These are phyloP conservation scores for Bjerkandera adusta DNA, from an alignment of 1,284 basidiomycete species.

Conservation along the genomic window DNA sequence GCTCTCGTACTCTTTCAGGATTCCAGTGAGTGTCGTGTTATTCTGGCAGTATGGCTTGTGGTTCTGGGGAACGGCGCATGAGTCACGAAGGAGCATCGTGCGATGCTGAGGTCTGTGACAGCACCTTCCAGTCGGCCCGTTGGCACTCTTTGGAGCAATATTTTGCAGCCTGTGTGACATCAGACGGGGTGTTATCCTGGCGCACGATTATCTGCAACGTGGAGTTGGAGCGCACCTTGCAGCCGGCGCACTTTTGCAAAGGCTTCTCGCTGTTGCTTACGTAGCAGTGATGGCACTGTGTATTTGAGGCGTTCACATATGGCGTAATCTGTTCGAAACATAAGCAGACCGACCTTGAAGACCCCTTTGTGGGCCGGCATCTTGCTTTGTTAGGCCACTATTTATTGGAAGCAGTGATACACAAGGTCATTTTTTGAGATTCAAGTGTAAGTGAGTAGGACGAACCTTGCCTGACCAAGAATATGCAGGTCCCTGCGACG, in stretches of 20 bases:
- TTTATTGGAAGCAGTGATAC: no score
- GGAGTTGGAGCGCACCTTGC: slow-evolving; percentile 18
- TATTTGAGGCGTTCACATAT: no score
- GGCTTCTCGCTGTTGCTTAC: slow-evolving; percentile 19
- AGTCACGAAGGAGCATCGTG: background rate
- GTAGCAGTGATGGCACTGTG: slow-evolving; percentile 24
- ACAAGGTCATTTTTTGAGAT: no score
- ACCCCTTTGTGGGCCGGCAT: no score
- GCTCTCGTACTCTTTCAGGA: slow-evolving; percentile 19
- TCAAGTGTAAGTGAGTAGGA: no score
- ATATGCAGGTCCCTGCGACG: no score
- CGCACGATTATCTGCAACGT: background rate
- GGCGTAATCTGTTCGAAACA: no score
- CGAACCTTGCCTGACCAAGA: no score
- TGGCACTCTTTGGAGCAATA: slow-evolving; percentile 32
- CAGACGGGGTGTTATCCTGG: background rate
- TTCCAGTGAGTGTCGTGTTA: slow-evolving; percentile 20
- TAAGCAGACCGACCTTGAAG: no score
- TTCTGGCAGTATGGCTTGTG: slow-evolving; percentile 24
- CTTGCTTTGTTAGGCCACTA: no score
- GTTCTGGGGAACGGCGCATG: slow-evolving; percentile 15
- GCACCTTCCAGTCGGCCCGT: slow-evolving; percentile 27
- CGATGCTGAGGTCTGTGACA: background rate
- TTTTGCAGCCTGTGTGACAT: slow-evolving; percentile 22
- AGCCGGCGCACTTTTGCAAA: slow-evolving; percentile 22